Evolutionary conservation across 495 filamentous ascomycete genomes (phyloP), one percentile per base, ranked within the genome.

Genomic region (Pseudevernia furfuracea): DNA sequence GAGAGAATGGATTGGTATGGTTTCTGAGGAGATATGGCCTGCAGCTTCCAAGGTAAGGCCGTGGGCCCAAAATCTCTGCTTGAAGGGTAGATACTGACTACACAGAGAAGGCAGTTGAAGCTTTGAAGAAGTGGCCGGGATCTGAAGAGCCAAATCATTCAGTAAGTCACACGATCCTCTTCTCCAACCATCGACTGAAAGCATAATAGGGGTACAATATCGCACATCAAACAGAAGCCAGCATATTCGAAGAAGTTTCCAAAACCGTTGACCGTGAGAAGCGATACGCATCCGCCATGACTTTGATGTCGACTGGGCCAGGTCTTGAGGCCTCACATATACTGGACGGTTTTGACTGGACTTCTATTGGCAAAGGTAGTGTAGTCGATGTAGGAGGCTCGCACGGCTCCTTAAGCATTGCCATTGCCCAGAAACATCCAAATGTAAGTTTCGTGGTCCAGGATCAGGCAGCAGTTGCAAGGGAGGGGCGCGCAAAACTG

Each of bases 1-100:
- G 58, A 72, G 77, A 37, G 73, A 77, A 44, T 85, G 81, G 80
- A 64, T 84, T 32, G 78, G 79, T 11, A 79, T 81, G 71, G 78
- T 78, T 63, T 69, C 71, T 23, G 81, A n/a, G n/a, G 81, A 83
- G 61, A 73, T 81, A 58, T 83, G 79, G 73, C 79, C 77, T 1
- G 75, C 77, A 25, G 70, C 77, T 10, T 72, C 69, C 7, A 76
- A 53, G 52, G 67, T 66, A 66, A 41, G 65, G 38, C 38, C 38
- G 2, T 10, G 2, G 6, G 12, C 38, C 38, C 38, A 39, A 15
- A 39, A 10, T 39, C 41, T n/a, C 41, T 52, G 4, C 55, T 23
- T 58, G 15, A 11, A 25, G 57, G 23, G 25, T 19, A 4, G 23
- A 43, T 17, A 44, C 28, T 48, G 23, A 44, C 59, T 34, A 60